These are phyloP conservation scores for Colletotrichum sp. DNA, from an alignment of 2,329 filamentous ascomycete species.

Conservation along the genomic window DNA sequence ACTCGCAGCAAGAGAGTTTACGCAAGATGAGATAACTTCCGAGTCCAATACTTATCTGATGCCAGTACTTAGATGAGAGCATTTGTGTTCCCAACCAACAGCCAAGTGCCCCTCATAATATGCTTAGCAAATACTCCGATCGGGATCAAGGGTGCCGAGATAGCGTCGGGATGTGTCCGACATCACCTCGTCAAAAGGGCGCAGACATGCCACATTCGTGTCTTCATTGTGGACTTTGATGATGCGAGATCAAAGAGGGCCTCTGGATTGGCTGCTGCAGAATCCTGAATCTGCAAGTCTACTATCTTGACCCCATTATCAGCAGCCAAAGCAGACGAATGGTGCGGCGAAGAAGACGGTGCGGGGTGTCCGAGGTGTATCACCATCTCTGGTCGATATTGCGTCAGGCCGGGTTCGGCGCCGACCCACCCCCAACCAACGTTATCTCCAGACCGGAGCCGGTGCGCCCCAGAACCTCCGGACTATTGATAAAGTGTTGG, in stretches of 20 bases:
- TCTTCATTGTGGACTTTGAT: conserved; percentile 12
- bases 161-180: conserved; percentile 7
- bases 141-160: not conserved
- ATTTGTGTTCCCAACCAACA: not conserved
- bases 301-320: not conserved
- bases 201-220: conserved; percentile 1
- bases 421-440: conserved; percentile 2
- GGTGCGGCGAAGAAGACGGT: not conserved
- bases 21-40: not conserved
- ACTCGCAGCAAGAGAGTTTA: not conserved
- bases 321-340: not conserved
- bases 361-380: conserved; percentile 9
- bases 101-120: not conserved
- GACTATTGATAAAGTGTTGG: not conserved
- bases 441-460: conserved; percentile 6
- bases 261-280: not conserved
- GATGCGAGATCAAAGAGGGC: not conserved
- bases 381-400: conserved; percentile 13
- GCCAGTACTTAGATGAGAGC: not conserved
- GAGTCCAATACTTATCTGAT: not conserved
- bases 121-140: not conserved
- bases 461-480: not conserved
- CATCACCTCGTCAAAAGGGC: not conserved
- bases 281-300: not conserved
- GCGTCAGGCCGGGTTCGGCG: conserved; percentile 21